Conservation (phyloP, 2,329 filamentous ascomycete genomes). For the Sporothrix humicola region DNA sequence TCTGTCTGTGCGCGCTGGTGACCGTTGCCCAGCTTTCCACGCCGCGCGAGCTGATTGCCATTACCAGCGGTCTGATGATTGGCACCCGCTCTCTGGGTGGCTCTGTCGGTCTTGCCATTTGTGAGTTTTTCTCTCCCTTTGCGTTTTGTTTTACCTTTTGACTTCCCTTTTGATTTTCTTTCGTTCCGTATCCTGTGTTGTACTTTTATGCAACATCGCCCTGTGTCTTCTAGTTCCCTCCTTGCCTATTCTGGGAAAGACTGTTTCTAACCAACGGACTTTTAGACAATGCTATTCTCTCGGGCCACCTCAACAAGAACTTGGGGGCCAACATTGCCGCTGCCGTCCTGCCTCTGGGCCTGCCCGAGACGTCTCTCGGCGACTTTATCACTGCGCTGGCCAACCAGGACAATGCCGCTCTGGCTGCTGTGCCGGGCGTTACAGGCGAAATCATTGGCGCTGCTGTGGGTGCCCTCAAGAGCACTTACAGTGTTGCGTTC, state of each 20-base stretch:
- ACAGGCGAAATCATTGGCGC: slow-evolving; percentile 28
- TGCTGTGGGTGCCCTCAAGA: slow-evolving; percentile 25
- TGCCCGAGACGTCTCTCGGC: slow-evolving; percentile 26
- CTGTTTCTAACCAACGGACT: neutral
- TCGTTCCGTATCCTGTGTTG: neutral
- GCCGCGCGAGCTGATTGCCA: slow-evolving; percentile 46
- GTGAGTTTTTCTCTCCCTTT: neutral
- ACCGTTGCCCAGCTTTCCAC: slow-evolving; percentile 46
- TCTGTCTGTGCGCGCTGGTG: slow-evolving; percentile 37
- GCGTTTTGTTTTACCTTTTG: neutral
- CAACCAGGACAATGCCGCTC: neutral
- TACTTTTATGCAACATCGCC: too few species aligned
- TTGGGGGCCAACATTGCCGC: slow-evolving; percentile 29
- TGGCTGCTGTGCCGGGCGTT: slow-evolving; percentile 12
- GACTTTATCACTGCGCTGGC: slow-evolving; percentile 24
- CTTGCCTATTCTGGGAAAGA: too few species aligned
- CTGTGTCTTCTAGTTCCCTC: neutral
- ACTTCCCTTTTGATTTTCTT: neutral
- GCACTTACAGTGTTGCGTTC: slow-evolving; percentile 31
- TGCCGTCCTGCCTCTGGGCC: slow-evolving; percentile 31
- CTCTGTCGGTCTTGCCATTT: slow-evolving; percentile 56
- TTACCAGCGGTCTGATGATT: slow-evolving; percentile 46
- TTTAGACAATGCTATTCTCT: slow-evolving; percentile 43
- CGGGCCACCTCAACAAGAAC: slow-evolving; percentile 16
- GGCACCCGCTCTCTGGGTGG: slow-evolving; percentile 52